Evolutionary conservation across 768 basidiomycete species (phyloP).

Genomic region (Phlebiopsis flavidoalba): DNA sequence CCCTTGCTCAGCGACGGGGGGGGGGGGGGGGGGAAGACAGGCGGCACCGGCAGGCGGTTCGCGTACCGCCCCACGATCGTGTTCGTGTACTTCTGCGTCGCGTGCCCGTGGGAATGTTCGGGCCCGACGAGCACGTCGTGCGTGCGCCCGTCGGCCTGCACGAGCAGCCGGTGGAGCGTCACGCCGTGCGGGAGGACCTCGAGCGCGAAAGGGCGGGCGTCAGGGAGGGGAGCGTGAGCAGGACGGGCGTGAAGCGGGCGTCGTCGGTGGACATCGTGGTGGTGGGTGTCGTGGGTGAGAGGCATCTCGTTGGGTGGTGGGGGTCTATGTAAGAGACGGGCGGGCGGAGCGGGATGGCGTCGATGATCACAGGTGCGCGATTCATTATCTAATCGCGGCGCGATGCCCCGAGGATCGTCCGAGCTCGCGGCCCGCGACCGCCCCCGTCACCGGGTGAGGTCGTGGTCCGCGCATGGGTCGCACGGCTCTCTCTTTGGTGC

Average conservation of each 20-base stretch:
- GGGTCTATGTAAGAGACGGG: not conserved
- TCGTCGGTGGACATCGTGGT: conserved; percentile 8
- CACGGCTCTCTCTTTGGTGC: no score
- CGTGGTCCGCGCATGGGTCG: no score
- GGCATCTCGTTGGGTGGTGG: not conserved
- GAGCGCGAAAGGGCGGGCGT: conserved; percentile 56
- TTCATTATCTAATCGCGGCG: no score
- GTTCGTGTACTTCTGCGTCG: conserved; percentile 63
- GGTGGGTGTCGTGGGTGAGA: not conserved
- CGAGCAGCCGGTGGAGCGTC: conserved; percentile 62
- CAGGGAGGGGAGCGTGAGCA: conserved; percentile 48
- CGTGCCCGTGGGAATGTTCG: conserved; percentile 54
- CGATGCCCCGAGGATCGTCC: no score
- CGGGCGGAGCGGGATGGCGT: not conserved
- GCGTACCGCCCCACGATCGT: conserved; percentile 69
- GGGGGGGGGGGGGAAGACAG: no score
- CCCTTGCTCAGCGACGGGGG: conserved; percentile 40
- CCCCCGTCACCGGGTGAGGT: no score
- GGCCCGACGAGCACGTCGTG: conserved; percentile 78
- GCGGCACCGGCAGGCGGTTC: conserved; percentile 65
- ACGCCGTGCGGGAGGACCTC: conserved; percentile 67
- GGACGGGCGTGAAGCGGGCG: conserved; percentile 40
- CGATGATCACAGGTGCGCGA: not conserved
- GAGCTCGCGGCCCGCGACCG: no score
- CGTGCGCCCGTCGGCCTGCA: conserved; percentile 67